Percentiles rank a stretch among this genome's conserved stretches.
Conservation (phyloP, 108 stramenopile genomes). For the Nitzschia putrida region DNA sequence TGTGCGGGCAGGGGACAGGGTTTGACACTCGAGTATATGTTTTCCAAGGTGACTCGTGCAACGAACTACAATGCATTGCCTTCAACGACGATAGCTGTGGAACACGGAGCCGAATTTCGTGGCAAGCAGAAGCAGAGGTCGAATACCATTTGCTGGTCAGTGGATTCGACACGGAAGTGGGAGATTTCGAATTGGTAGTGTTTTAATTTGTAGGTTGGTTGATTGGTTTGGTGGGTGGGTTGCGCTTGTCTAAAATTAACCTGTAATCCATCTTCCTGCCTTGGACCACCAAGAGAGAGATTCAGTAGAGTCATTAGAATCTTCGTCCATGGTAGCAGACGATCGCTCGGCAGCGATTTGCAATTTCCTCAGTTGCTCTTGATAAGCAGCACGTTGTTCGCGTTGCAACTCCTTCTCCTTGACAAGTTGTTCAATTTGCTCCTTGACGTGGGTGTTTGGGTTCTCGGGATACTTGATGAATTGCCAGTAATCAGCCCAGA, state of each 20-base stretch:
- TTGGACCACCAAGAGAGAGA: constrained; percentile 19
- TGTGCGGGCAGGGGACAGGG: constrained; percentile 6
- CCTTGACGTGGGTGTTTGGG: constrained; percentile 75
- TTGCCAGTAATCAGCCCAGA: constrained; percentile 84
- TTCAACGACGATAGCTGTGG: constrained; percentile 28
- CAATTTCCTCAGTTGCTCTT: constrained; percentile 45
- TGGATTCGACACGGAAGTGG: constrained; percentile 11
- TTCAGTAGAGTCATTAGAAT: not conserved
- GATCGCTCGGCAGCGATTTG: constrained; percentile 44
- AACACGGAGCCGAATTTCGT: constrained; percentile 12
- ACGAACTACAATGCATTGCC: constrained; percentile 13
- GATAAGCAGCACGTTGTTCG: constrained; percentile 56
- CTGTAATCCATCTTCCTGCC: constrained; percentile 24
- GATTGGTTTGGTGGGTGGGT: too few relatives aligned
- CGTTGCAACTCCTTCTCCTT: constrained; percentile 55
- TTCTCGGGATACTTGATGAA: constrained; percentile 86
- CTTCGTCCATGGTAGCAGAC: constrained; percentile 5
- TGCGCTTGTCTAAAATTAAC: not conserved
- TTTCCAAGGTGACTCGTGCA: constrained; percentile 16
- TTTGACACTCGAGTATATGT: constrained; percentile 23
- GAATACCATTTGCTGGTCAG: constrained; percentile 22
- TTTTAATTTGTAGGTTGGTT: not conserved
- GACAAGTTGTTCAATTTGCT: constrained; percentile 64
- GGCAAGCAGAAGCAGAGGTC: constrained; percentile 9
- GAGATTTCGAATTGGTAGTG: constrained; percentile 20